Evolutionary conservation across 1,139 yeast genomes (phyloP).

Genomic region (Kodamaea alishanica): DNA sequence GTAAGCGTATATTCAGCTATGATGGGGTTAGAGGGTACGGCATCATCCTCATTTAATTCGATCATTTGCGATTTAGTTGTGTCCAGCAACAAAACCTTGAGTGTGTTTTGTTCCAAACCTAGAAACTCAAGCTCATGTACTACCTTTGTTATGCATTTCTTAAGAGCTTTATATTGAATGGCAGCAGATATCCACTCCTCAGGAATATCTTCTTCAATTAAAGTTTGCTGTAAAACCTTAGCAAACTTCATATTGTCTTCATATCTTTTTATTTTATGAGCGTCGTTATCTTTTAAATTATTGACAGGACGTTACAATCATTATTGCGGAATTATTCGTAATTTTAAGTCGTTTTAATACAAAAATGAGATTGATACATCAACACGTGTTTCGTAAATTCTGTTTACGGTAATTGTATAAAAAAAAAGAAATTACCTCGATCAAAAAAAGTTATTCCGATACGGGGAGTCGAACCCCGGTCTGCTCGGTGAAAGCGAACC

Average conservation of each 20-base stretch:
- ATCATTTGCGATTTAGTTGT: slow-evolving; percentile 23
- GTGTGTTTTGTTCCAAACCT: slow-evolving; percentile 51
- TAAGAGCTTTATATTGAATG: slow-evolving; percentile 66
- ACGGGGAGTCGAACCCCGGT: slow-evolving; percentile 83
- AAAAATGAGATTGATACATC: too few species aligned
- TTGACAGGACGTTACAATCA: too few species aligned
- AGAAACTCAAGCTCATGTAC: slow-evolving; percentile 54
- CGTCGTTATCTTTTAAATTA: too few species aligned
- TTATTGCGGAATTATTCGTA: too few species aligned
- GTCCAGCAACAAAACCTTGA: slow-evolving; percentile 41
- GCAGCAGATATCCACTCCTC: slow-evolving; percentile 67
- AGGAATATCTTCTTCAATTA: slow-evolving; percentile 60
- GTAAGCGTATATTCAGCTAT: slow-evolving; percentile 43
- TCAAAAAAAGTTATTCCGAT: slow-evolving; percentile 43
- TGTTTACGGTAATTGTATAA: too few species aligned
- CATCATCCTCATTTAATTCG: slow-evolving; percentile 32
- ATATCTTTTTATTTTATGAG: too few species aligned
- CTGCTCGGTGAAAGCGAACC: slow-evolving; percentile 79
- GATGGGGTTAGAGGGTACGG: slow-evolving; percentile 37
- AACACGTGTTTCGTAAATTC: too few species aligned
- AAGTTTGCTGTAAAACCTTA: slow-evolving; percentile 60
- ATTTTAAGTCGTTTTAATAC: too few species aligned
- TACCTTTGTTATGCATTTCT: slow-evolving; percentile 60
- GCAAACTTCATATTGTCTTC: slow-evolving; percentile 61
- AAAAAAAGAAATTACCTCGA: too few species aligned